A percentile compares a stretch with the other conserved stretches of the same genome.
Evolutionary conservation across 768 basidiomycete genomes (phyloP).

Genomic region (Hygrophorus pudorinus): DNA sequence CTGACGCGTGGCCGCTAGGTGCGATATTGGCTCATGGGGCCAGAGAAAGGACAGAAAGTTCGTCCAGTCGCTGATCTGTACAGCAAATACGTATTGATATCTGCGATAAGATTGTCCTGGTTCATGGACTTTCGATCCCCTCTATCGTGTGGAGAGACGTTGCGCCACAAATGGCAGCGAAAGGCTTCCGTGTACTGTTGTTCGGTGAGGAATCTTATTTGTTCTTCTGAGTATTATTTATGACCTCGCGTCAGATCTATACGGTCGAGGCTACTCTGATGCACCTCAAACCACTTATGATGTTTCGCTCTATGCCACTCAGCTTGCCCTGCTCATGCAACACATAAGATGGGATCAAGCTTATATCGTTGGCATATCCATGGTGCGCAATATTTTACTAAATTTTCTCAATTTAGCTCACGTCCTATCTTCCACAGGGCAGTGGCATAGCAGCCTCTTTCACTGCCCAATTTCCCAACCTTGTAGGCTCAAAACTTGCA

Average conservation of each 20-base stretch:
- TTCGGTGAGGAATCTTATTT: conserved; percentile 39
- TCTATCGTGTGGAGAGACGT: conserved; percentile 72
- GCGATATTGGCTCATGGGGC: conserved; percentile 72
- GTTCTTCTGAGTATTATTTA: background rate
- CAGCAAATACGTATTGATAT: background rate
- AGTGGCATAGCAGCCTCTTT: conserved; percentile 69
- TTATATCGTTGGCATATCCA: conserved; percentile 60
- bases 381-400: conserved; percentile 37
- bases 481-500: conserved; percentile 54
- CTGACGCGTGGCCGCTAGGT: conserved; percentile 28
- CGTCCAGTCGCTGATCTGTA: conserved; percentile 11
- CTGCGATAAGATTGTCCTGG: conserved; percentile 49
- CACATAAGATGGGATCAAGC: conserved; percentile 65
- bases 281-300: conserved; percentile 66
- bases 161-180: conserved; percentile 49
- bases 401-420: background rate
- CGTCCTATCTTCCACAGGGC: conserved; percentile 33
- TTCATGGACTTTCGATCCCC: conserved; percentile 72
- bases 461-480: conserved; percentile 57
- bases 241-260: conserved; percentile 43
- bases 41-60: conserved; percentile 58
- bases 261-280: conserved; percentile 77
- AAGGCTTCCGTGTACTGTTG: conserved; percentile 63
- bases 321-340: conserved; percentile 79
- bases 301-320: conserved; percentile 53